Conservation (phyloP, 352 stramenopile species). For the Ophiocytium majus region DNA sequence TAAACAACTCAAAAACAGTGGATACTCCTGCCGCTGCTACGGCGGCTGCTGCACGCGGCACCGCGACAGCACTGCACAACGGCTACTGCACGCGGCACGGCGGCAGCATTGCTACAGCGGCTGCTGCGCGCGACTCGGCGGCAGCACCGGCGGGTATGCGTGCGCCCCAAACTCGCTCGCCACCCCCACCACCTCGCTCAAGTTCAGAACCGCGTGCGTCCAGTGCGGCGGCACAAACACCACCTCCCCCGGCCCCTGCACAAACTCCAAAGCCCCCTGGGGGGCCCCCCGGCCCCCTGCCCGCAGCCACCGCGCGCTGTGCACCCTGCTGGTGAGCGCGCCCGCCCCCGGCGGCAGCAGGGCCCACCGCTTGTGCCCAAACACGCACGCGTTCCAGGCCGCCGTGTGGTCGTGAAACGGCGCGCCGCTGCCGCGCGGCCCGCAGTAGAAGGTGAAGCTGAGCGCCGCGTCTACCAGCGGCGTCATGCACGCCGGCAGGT, state of each 20-base stretch:
- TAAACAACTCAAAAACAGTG: no score
- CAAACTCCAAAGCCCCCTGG: constrained; percentile 9
- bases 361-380: constrained; percentile 25
- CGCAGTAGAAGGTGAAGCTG: constrained; percentile 34
- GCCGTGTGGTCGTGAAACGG: constrained; percentile 31
- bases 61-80: no score
- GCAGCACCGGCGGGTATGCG: background rate
- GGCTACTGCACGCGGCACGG: no score
- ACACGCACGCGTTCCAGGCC: constrained; percentile 27
- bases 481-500: constrained; percentile 17
- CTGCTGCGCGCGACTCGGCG: background rate
- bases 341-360: constrained; percentile 21
- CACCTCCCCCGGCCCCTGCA: constrained; percentile 25
- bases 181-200: constrained; percentile 19
- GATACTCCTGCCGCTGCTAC: no score
- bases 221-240: constrained; percentile 29
- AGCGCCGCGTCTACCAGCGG: constrained; percentile 17
- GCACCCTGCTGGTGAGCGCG: background rate
- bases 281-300: background rate
- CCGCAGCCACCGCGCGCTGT: constrained; percentile 12
- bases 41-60: no score
- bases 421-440: constrained; percentile 16
- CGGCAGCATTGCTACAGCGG: no score
- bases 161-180: constrained; percentile 26
- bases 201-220: constrained; percentile 26